phyloP scores from a whole-genome alignment of 176 grass and related monocot species.

The Eleusine coracana region DNA sequence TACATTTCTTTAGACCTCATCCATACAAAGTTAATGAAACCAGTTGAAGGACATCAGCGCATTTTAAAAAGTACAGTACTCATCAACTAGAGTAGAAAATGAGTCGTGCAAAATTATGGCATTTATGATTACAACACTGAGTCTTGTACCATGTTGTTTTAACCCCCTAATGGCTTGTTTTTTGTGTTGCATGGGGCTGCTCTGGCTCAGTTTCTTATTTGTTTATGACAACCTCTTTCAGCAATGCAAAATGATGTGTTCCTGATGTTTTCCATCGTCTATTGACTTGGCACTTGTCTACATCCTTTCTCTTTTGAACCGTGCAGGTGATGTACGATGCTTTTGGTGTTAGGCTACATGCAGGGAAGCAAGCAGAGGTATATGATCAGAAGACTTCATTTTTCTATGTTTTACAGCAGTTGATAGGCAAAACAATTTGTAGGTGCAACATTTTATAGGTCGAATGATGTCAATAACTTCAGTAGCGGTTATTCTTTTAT shows the following conservation, averaged over 20 bases:
- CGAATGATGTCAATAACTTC: neutral
- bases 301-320: neutral
- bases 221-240: neutral
- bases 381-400: constrained; percentile 32
- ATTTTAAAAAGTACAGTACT: neutral
- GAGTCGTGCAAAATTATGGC: neutral
- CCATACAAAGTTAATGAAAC: neutral
- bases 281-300: neutral
- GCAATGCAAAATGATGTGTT: neutral
- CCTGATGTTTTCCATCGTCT: neutral
- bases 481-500: constrained; percentile 11
- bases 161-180: neutral
- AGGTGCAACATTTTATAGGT: neutral
- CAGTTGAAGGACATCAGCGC: neutral
- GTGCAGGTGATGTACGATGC: constrained; percentile 99
- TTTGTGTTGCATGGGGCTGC: neutral
- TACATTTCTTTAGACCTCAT: neutral
- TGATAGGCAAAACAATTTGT: constrained; percentile 21
- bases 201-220: neutral
- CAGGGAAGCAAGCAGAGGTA: constrained; percentile 97
- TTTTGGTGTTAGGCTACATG: constrained; percentile 96
- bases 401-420: constrained; percentile 22
- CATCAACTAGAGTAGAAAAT: neutral
- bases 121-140: neutral
- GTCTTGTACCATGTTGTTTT: constrained; percentile 16